phyloP scores from a whole-genome alignment of 2,329 filamentous ascomycete genomes.

The Metarhizium brunneum region DNA sequence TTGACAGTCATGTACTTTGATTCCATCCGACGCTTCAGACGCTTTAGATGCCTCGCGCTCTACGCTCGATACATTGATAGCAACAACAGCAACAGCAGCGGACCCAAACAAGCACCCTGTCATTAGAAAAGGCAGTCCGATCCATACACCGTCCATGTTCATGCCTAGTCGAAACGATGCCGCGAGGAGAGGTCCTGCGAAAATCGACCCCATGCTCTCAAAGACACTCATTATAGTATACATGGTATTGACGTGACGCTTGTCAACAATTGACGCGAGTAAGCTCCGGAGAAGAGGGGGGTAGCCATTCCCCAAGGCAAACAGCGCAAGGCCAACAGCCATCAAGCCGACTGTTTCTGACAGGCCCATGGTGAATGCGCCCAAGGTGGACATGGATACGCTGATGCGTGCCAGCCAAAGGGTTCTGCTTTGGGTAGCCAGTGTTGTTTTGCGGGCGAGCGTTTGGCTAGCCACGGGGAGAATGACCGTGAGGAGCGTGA shows the following conservation, averaged over 20 bases:
- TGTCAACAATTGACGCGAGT: slow-evolving; percentile 9
- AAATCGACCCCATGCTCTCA: slow-evolving; percentile 9
- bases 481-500: background rate
- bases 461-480: slow-evolving; percentile 4
- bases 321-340: background rate
- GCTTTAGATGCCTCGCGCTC: background rate
- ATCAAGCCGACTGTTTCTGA: background rate
- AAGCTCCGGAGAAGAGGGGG: slow-evolving; percentile 9
- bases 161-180: slow-evolving; percentile 8
- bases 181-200: slow-evolving; percentile 11
- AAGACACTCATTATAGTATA: slow-evolving; percentile 11
- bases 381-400: slow-evolving; percentile 3
- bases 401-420: background rate
- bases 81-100: background rate
- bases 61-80: background rate
- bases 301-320: background rate
- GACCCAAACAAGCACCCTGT: slow-evolving; percentile 7
- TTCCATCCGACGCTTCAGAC: background rate
- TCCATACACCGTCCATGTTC: slow-evolving; percentile 7
- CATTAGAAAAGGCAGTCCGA: slow-evolving; percentile 9
- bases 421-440: background rate
- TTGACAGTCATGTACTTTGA: background rate
- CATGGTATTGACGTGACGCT: slow-evolving; percentile 7
- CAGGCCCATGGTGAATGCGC: slow-evolving; percentile 1
- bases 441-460: background rate